Base-by-base conservation (phyloP, 1,284 basidiomycete species). In the Wallemia mellicola region DNA sequence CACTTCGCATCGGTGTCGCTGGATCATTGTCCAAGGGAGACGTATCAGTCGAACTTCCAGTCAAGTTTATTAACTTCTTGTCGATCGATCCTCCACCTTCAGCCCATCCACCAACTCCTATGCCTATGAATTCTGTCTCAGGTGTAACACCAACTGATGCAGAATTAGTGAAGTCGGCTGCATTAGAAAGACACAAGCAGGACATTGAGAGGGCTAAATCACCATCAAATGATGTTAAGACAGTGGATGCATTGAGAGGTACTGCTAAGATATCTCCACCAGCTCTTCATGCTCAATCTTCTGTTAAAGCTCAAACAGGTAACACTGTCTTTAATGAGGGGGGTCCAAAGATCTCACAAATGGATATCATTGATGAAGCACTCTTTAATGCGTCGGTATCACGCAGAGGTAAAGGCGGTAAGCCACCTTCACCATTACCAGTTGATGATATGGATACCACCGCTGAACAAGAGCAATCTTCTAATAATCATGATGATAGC, bases 11-110 rank as follows among this genome's bases (percentile, higher is more conserved):
- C 25, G 79, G 79, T 1, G 71, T 86, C 58, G 73, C 75, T 1
- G 80, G 80, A 19, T 74, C 78, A 1, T 73, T 87, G 58, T 74
- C 76, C 1, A 48, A 48, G 19, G 74, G 81, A 2, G 79, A 82
- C 61, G 71, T 83, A 25, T 74, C 76, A 48, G 80, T 81, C 55
- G 76, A 77, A 28, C 69, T 87, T 14, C 86, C 86, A 0, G 71
- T 87, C 61, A 73, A 76, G 14, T 77, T 88, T 66, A 73, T 86
- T 70, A 84, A 81, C 67, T 82, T 84, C 68, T 70, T 85, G 24
- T 87, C 86, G 19, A 71, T 88, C 61, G 84, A 88, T 66, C 82
- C 83, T 27, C 80, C 80, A 19, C 78, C 80, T 15, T 59, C 57
- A 24, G 27, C 60, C 9, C 54, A 55, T 26, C 59, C 58, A 22